A percentile compares a stretch with the other conserved stretches of the same genome.
Evolutionary conservation across 2,329 filamentous ascomycete genomes (phyloP).

Genomic region (Colletotrichum sp.): DNA sequence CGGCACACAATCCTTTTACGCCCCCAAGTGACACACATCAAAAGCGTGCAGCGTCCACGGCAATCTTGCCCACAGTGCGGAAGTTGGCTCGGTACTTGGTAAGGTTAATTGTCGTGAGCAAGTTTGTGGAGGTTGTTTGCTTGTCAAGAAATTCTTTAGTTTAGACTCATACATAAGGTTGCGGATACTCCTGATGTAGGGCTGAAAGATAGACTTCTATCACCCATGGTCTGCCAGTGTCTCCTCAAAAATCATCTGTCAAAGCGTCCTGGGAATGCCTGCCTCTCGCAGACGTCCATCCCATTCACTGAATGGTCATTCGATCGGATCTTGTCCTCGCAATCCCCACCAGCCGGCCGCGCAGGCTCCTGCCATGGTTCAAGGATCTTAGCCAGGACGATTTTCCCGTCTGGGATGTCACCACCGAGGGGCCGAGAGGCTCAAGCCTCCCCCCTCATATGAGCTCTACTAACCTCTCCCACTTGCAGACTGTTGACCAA

Average conservation of each 20-base stretch:
- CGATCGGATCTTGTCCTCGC: background rate
- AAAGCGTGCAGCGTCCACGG: background rate
- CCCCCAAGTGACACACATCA: background rate
- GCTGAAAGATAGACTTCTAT: background rate
- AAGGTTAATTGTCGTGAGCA: background rate
- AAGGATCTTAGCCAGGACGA: background rate
- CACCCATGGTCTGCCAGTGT: background rate
- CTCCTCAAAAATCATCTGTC: background rate
- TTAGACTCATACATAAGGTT: background rate
- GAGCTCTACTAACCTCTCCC: background rate
- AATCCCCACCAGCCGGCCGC: background rate
- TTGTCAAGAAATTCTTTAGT: background rate
- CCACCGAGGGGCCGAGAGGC: slow-evolving; percentile 1
- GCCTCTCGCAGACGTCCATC: background rate
- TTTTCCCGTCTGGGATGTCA: background rate
- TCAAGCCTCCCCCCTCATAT: background rate
- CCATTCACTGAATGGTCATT: background rate
- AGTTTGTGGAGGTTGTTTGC: background rate
- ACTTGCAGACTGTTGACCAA: background rate
- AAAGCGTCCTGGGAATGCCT: background rate
- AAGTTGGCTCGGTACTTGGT: background rate
- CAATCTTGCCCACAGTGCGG: background rate
- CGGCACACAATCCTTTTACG: background rate
- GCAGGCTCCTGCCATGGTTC: background rate
- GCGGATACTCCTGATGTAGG: background rate